These are phyloP conservation scores for Calonectria pseudoreteaudii DNA, from an alignment of 2,329 filamentous ascomycete genomes.

Conservation along the genomic window DNA sequence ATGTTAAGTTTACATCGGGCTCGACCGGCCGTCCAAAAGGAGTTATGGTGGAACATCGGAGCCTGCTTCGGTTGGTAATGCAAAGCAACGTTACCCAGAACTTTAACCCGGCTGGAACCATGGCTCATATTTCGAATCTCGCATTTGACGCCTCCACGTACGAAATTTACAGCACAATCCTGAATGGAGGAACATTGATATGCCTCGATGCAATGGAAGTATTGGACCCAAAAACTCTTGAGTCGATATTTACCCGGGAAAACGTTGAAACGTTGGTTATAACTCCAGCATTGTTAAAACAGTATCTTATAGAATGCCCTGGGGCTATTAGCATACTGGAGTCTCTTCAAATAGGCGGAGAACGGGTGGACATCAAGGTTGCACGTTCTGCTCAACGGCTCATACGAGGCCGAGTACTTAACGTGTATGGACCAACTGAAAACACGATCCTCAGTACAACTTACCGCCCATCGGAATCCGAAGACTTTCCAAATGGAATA, in stretches of 20 bases:
- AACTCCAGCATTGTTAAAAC: background rate
- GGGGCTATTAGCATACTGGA: background rate
- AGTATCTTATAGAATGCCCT: background rate
- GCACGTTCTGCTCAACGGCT: background rate
- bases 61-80: background rate
- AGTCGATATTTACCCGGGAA: background rate
- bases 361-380: background rate
- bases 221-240: background rate
- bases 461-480: background rate
- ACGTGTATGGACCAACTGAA: background rate
- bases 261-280: no score
- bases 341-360: no score
- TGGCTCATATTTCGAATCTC: background rate
- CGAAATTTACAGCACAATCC: background rate
- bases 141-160: background rate
- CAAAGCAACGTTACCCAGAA: background rate
- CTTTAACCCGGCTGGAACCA: background rate
- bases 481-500: background rate
- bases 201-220: background rate
- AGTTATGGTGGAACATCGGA: background rate
- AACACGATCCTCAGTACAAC: background rate
- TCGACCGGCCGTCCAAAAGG: background rate
- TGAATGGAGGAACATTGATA: background rate
- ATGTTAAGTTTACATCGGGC: background rate
- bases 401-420: background rate